Evolutionary conservation across 257 asterid genomes (phyloP), one percentile per base, ranked within the genome.

Genomic region (Haberlea rhodopensis): DNA sequence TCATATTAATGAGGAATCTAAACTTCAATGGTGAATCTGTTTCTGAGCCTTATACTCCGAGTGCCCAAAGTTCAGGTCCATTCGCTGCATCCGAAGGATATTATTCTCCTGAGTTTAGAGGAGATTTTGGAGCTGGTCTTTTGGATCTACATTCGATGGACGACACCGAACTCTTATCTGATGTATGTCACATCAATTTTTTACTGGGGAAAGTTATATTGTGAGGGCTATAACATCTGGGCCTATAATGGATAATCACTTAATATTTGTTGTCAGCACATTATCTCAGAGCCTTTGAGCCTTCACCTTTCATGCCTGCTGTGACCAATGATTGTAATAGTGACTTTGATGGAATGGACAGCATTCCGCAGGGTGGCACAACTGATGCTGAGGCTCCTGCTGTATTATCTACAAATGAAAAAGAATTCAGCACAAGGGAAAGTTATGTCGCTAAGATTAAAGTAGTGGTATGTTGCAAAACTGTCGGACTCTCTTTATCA

Each of bases 131-230:
- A 65, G 96, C 92, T 58, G 97, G 96, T 27, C 96, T 89, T 72
- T 72, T 92, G 82, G 99, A 92, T 76, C 81, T 92, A 63, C 96
- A 92, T 80, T 81, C 99, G 57, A 87, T 92, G 96, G 99, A 92
- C 76, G 97, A 92, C 69, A 92, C 97, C 0, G 99, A 92, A 73
- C 97, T 92, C 77, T 81, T 92, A 81, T 84, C 99, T 43, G 99
- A 89, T 85, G 99, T 89, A 81, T 62, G 80, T 64, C 40, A 58
- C 70, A 56, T 69, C 16, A 68, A n/a, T 21, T 28, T 24, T 51
- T 48, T 54, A 56, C 26, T 27, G 32, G 29, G 53, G 59, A 49
- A 61, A 60, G 31, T 18, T 65, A 19, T 40, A 56, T 43, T 67
- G 60, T 57, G 52, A 52, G 59, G 54, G 53, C 51, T 60, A 67